phyloP scores from a whole-genome alignment of 352 stramenopile genomes.

The Halophytophthora polymorphica region DNA sequence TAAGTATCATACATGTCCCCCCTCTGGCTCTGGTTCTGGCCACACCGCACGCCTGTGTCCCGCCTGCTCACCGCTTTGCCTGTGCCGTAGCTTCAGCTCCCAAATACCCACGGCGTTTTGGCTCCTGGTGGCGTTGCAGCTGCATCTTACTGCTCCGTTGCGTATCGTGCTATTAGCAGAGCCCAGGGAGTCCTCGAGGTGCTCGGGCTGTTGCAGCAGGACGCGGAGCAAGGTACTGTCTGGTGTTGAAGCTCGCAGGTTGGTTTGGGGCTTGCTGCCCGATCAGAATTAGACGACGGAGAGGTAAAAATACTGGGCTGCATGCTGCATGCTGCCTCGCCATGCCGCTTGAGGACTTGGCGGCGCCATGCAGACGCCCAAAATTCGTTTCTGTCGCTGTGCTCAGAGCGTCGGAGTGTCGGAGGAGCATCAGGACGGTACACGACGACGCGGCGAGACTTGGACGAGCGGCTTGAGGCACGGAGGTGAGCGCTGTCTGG shows the following conservation, averaged over 20 bases:
- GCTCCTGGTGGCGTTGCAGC: slow-evolving; percentile 16
- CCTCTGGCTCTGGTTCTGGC: no score
- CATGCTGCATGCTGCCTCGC: slow-evolving; percentile 3
- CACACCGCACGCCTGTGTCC: no score
- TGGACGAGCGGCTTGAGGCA: no score
- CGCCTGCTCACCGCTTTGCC: no score
- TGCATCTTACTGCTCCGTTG: no score
- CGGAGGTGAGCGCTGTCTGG: no score
- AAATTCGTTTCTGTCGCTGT: slow-evolving; percentile 29
- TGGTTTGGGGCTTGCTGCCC: no score
- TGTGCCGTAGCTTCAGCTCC: slow-evolving; percentile 16
- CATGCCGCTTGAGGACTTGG: slow-evolving; percentile 4
- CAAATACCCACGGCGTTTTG: slow-evolving; percentile 31
- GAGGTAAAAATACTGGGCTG: slow-evolving; percentile 20
- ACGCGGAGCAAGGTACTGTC: neutral
- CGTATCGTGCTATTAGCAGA: no score
- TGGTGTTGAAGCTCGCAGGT: slow-evolving; percentile 19
- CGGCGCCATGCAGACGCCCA: slow-evolving; percentile 2
- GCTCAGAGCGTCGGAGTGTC: no score
- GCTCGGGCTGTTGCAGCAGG: no score
- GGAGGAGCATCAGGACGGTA: no score
- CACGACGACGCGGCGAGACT: slow-evolving; percentile 3
- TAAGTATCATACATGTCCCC: slow-evolving; percentile 48
- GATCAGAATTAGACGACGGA: slow-evolving; percentile 3
- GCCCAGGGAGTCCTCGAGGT: no score